These are phyloP conservation scores for Rhytidiadelphus loreus DNA, from an alignment of 225 moss, liverwort and hornwort species.

Conservation along the genomic window DNA sequence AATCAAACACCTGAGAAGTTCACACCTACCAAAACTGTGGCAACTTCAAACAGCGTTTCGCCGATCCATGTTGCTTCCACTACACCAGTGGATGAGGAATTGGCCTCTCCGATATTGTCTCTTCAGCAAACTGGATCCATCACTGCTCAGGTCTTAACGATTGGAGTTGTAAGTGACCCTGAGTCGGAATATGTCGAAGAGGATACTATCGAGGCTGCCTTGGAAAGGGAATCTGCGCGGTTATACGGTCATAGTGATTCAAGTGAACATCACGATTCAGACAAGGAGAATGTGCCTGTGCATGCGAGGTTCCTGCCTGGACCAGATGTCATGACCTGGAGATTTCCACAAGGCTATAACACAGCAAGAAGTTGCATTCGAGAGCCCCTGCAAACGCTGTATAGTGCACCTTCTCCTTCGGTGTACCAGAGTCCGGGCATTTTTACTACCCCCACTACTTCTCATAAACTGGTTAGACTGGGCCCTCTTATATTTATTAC, in stretches of 20 bases:
- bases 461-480: slow-evolving; percentile 15
- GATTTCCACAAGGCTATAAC: neutral
- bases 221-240: slow-evolving; percentile 1
- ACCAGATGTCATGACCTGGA: neutral
- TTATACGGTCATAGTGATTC: slow-evolving; percentile 18
- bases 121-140: slow-evolving; percentile 41
- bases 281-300: slow-evolving; percentile 61
- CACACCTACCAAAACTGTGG: slow-evolving; percentile 12
- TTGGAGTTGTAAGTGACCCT: slow-evolving; percentile 11
- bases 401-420: slow-evolving; percentile 28
- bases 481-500: neutral
- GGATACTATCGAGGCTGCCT: slow-evolving; percentile 9
- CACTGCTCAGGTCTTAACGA: slow-evolving; percentile 1
- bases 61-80: slow-evolving; percentile 1
- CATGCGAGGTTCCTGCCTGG: neutral
- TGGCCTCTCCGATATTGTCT: slow-evolving; percentile 40
- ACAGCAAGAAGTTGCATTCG: neutral
- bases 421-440: slow-evolving; percentile 19
- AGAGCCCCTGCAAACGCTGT: slow-evolving; percentile 55
- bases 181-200: slow-evolving; percentile 10
- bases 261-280: slow-evolving; percentile 41
- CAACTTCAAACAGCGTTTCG: neutral
- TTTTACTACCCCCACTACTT: slow-evolving; percentile 27
- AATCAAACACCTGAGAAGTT: slow-evolving; percentile 35
- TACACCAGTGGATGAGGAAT: neutral